phyloP scores from a whole-genome alignment of 192 early-diverging fungal species.

The Podila verticillata region DNA sequence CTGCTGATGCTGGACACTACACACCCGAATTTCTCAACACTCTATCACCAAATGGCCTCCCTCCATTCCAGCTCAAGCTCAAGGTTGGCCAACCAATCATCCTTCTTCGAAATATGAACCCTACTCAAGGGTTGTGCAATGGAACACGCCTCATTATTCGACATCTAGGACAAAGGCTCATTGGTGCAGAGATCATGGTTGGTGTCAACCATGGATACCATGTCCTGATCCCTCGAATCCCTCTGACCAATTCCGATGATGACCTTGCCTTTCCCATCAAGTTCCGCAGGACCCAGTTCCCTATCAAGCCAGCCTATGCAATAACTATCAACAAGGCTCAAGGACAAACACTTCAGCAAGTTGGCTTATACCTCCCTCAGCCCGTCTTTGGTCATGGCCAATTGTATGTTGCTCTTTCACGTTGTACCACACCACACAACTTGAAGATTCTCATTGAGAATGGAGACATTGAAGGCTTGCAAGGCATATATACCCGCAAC shows the following conservation, averaged over 20 bases:
- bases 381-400: too few species aligned
- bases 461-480: too few species aligned
- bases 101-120: conserved; percentile 15
- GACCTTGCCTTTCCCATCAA: conserved; percentile 15
- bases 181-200: conserved; percentile 18
- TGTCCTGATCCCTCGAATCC: conserved; percentile 15
- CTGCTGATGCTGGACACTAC: conserved; percentile 4
- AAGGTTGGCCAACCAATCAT: conserved; percentile 19
- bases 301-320: conserved; percentile 6
- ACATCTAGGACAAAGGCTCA: conserved; percentile 2
- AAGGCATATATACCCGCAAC: too few species aligned
- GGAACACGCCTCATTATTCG: conserved; percentile 17
- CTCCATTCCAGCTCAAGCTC: conserved; percentile 13
- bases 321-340: too few species aligned
- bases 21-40: conserved; percentile 23
- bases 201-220: neutral
- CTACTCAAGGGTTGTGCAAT: conserved; percentile 15
- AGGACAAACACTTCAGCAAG: too few species aligned
- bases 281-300: conserved; percentile 25
- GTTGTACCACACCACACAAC: too few species aligned
- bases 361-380: too few species aligned
- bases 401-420: too few species aligned
- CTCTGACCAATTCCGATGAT: conserved; percentile 15
- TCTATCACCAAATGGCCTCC: neutral
- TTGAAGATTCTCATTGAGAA: too few species aligned